Conservation (phyloP, 1,139 yeast species). For the Magnusiomyces paraingens region DNA sequence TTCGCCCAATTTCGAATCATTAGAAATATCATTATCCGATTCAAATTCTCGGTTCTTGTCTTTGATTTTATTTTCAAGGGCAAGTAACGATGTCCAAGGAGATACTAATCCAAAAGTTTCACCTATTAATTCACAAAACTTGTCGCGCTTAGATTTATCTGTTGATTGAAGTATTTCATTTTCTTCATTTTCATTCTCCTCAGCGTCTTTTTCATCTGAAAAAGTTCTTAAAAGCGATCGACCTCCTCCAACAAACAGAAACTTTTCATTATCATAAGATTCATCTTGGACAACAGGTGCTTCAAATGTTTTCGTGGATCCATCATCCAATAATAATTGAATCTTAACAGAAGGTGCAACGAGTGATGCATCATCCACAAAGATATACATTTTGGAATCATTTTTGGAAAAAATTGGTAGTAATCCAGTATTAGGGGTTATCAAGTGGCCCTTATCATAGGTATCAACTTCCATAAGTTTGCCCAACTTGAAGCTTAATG, state of each 20-base stretch:
- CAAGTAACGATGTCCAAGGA: constrained; percentile 11
- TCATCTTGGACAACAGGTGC: constrained; percentile 9
- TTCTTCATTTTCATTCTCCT: background rate
- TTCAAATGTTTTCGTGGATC: background rate
- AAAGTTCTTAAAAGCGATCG: background rate
- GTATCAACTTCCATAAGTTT: background rate
- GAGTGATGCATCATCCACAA: constrained; percentile 2
- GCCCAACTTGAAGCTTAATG: background rate
- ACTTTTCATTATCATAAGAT: background rate
- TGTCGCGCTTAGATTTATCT: background rate
- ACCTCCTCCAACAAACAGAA: background rate
- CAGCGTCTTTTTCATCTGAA: background rate
- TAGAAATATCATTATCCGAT: too few relatives aligned
- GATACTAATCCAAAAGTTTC: constrained; percentile 9
- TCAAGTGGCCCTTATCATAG: background rate
- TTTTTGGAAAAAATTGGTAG: constrained; percentile 3
- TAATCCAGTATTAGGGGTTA: constrained; percentile 5
- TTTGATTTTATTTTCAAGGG: constrained; percentile 10
- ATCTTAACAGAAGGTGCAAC: constrained; percentile 8
- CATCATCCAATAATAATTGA: background rate
- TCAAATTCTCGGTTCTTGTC: too few relatives aligned
- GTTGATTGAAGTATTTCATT: too few relatives aligned
- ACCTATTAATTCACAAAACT: constrained; percentile 4
- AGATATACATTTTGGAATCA: constrained; percentile 9
- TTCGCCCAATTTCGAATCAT: too few relatives aligned